Evolutionary conservation across 2,329 filamentous ascomycete genomes (phyloP), one percentile per base, ranked within the genome.

Genomic region (Trichoderma sp.): DNA sequence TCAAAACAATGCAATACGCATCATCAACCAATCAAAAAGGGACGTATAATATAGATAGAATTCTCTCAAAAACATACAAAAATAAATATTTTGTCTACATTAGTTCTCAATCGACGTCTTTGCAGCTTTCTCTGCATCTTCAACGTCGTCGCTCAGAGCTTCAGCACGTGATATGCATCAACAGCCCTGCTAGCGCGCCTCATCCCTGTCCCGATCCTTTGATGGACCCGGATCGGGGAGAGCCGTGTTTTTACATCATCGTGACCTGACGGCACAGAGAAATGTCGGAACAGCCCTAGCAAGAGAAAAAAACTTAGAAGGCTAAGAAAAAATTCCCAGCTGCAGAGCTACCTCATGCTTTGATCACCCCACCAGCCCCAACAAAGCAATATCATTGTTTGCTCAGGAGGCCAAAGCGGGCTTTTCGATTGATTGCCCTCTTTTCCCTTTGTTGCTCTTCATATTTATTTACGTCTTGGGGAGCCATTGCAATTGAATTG

Each of bases 241-340:
- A 38, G 53, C 35, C 45, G 33, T 53, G 9, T 45, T 24, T 74
- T 74, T 76, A 76, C 75, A 76, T 76, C 71, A 76, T 76, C 45
- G 74, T 75, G 74, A 75, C 45, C 67, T 31, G 45, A 60, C 18
- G 24, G 16, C 27, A 16, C 18, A 64, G 33, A 21, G 11, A 53
- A 50, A 27, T 21, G 33, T 41, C 33, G 53, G 53, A 41, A 60
- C 53, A 50, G 38, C 53, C 59, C 73, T 64, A 59, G 59, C 66
- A 71, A 35, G 53, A 66, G 27, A 50, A 65, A 72, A 75, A 60
- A 60, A 41, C 1, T 59, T 14, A 29, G 24, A 11, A 41, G 35
- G 24, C 53, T n/a, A 45, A 45, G 18, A 45, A 38, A 75, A 67
- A 67, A 50, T 16, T 27, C 11, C 31, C 31, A 62, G 68, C 68